phyloP scores from a whole-genome alignment of 768 basidiomycete species.

The Vishniacozyma victoriae region DNA sequence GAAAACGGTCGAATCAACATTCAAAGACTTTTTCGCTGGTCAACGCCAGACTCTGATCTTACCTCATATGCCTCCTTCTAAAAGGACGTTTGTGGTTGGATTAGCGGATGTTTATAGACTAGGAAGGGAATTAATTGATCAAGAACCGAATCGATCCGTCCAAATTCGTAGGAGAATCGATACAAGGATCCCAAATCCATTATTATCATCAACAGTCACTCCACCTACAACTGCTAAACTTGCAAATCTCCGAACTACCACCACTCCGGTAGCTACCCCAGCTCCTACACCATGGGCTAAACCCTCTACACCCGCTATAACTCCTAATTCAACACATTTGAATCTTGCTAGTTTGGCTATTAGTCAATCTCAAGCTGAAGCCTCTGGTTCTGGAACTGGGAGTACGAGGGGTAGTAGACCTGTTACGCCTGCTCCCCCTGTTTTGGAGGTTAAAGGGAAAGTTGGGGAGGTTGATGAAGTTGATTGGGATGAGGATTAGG shows the following conservation, averaged over 20 bases:
- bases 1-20: conserved; percentile 67
- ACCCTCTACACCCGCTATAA: not conserved
- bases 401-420: too few relatives aligned
- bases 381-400: too few relatives aligned
- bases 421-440: too few relatives aligned
- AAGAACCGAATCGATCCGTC: conserved; percentile 75
- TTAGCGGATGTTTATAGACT: conserved; percentile 73
- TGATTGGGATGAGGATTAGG: too few relatives aligned
- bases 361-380: too few relatives aligned
- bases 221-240: conserved; percentile 7
- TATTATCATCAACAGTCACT: conserved; percentile 55
- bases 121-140: conserved; percentile 80
- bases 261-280: not conserved
- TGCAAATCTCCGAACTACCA: not conserved
- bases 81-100: conserved; percentile 69
- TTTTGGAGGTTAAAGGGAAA: too few relatives aligned
- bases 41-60: conserved; percentile 35
- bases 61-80: conserved; percentile 59
- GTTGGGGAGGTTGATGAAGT: too few relatives aligned
- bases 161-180: conserved; percentile 76
- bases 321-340: too few relatives aligned
- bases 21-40: conserved; percentile 59
- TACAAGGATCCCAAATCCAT: conserved; percentile 66
- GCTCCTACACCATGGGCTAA: not conserved
- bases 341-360: too few relatives aligned